Conservation (phyloP, 257 asterid genomes). For the Scutellaria minor region DNA sequence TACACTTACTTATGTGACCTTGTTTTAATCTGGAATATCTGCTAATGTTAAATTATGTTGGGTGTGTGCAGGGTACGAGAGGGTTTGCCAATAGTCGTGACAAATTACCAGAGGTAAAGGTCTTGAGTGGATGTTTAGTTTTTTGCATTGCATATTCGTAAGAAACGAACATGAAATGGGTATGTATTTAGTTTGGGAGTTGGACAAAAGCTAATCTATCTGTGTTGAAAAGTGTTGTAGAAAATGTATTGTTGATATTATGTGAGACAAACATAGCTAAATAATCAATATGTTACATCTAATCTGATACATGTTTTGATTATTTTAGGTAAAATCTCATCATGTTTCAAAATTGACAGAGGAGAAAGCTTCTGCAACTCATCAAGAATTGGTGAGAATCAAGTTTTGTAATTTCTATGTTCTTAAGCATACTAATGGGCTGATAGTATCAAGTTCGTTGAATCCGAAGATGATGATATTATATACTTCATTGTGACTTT, state of each 20-base stretch:
- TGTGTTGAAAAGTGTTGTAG: background rate
- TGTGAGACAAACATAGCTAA: background rate
- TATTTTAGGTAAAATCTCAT: conserved; percentile 58
- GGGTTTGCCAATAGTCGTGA: conserved; percentile 53
- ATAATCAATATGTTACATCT: background rate
- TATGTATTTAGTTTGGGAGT: background rate
- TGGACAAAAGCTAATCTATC: too few relatives aligned
- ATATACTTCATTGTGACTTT: background rate
- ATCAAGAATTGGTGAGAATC: conserved; percentile 71
- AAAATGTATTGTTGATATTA: background rate
- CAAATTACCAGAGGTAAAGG: conserved; percentile 58
- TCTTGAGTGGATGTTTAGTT: background rate
- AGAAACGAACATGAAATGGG: too few relatives aligned
- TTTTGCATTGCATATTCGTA: too few relatives aligned
- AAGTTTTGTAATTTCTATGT: conserved; percentile 2
- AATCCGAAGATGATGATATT: background rate
- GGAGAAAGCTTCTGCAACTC: conserved; percentile 73
- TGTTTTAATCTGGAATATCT: conserved; percentile 1
- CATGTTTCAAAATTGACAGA: conserved; percentile 61
- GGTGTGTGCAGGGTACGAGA: conserved; percentile 42
- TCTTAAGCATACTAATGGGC: background rate
- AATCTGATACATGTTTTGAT: background rate
- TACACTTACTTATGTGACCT: background rate
- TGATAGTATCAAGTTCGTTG: background rate
- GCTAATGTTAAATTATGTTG: background rate